Evolutionary conservation across 164 flowering plant species (phyloP), one percentile per base, ranked within the genome.

Genomic region (Santalum album): DNA sequence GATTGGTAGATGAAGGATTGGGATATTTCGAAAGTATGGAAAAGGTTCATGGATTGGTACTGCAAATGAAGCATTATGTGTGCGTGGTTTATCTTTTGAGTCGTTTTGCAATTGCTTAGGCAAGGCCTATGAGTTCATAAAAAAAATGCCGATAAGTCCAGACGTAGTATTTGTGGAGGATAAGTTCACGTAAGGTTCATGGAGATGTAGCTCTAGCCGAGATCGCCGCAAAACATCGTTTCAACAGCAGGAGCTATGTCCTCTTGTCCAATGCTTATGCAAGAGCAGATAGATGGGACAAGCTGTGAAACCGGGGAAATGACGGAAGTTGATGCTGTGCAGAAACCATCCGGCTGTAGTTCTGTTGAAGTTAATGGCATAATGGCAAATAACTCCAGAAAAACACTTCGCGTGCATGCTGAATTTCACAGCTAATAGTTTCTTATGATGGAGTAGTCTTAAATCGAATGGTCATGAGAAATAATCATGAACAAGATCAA

Each of bases 61-160:
- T 87, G 22, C 68, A 70, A 48, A 75, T 78, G 86, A 86, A 80
- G 64, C 95, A 83, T 49, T 86, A 83, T 56, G 87, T 87, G 1
- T 83, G 90, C 55, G 60, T 83, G 36, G 84, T 83, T 18, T 90
- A 86, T 71, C 78, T 86, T 27, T 59, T 86, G 56, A 68, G 87
- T 58, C 82, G 90, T 12, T 69, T 78, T 32, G 95, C n/a, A n/a
- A 87, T 12, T 19, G 69, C 25, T 55, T 86, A 10, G 69, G 72
- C 0, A 63, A 58, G 61, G 95, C 95, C 16, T 76, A 73, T 59
- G 69, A 75, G 43, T 76, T 83, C 51, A 75, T 86, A 43, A 61
- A 32, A 35, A 57, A 64, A 42, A 72, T 86, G 81, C 84, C 87
- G 1, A 22, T 72, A 23, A 32, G 17, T 25, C 80, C 82, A 2